Conservation (phyloP, 2,329 filamentous ascomycete genomes). For the Penicillium sp. region DNA sequence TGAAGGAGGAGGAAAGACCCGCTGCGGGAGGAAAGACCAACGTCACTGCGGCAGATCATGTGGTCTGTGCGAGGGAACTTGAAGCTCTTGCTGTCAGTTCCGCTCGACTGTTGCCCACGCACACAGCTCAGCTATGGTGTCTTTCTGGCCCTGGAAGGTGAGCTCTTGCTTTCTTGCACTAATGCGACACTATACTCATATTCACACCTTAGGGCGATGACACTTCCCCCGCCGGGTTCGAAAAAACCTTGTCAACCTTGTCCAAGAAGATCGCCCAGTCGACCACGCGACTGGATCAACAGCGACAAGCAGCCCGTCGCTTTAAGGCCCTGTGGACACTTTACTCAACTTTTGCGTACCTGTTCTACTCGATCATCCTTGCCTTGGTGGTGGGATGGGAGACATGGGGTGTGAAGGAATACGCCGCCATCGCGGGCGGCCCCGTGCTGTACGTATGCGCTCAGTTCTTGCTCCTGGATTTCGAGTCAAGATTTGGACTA, state of each 20-base stretch:
- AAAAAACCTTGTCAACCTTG: slow-evolving; percentile 78
- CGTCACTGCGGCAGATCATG: not conserved
- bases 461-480: not conserved
- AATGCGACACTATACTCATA: too few relatives aligned
- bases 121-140: slow-evolving; percentile 56
- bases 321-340: slow-evolving; percentile 82
- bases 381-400: slow-evolving; percentile 78
- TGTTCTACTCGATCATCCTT: slow-evolving; percentile 76
- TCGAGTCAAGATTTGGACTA: too few relatives aligned
- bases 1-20: too few relatives aligned
- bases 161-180: slow-evolving; percentile 22
- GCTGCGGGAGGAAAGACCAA: not conserved
- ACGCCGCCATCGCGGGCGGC: slow-evolving; percentile 68
- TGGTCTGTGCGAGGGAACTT: not conserved
- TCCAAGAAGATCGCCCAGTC: slow-evolving; percentile 74
- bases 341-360: slow-evolving; percentile 84
- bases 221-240: slow-evolving; percentile 83
- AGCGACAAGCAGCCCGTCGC: slow-evolving; percentile 67
- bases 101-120: not conserved
- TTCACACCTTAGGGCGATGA: slow-evolving; percentile 56
- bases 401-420: slow-evolving; percentile 71
- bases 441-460: slow-evolving; percentile 62
- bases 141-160: slow-evolving; percentile 80
- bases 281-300: slow-evolving; percentile 65
- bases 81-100: not conserved